A percentile compares a stretch with the other conserved stretches of the same genome.
Evolutionary conservation across 2,329 filamentous ascomycete genomes (phyloP).

Genomic region (Mariannaea elegans): DNA sequence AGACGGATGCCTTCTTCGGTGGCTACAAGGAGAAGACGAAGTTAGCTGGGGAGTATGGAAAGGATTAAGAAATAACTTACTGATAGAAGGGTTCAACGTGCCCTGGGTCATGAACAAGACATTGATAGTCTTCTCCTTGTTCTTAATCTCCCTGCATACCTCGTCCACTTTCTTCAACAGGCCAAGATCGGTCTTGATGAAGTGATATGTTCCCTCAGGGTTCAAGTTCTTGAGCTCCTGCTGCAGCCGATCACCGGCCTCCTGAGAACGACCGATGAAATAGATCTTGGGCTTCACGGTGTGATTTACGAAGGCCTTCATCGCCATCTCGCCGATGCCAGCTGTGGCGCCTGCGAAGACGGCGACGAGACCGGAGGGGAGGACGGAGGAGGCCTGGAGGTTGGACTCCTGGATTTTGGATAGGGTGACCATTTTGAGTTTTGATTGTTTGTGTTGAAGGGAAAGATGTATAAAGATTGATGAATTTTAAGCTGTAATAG

Average conservation of each 20-base stretch:
- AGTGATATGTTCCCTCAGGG: constrained; percentile 53
- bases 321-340: constrained; percentile 61
- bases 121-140: constrained; percentile 55
- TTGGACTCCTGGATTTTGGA: constrained; percentile 27
- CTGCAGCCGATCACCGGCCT: constrained; percentile 48
- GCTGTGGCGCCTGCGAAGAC: constrained; percentile 64
- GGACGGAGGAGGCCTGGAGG: constrained; percentile 7
- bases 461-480: too few relatives aligned
- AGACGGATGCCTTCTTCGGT: constrained; percentile 66
- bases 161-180: constrained; percentile 60
- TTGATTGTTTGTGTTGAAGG: too few relatives aligned
- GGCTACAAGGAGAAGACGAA: constrained; percentile 47
- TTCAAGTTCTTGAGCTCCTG: constrained; percentile 54
- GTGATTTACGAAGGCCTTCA: constrained; percentile 55
- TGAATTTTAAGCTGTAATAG: too few relatives aligned
- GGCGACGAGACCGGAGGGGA: constrained; percentile 46
- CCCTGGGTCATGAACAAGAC: constrained; percentile 57
- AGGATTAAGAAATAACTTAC: constrained; percentile 1
- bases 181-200: constrained; percentile 59
- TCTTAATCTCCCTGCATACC: constrained; percentile 55
- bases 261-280: constrained; percentile 57
- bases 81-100: constrained; percentile 37
- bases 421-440: constrained; percentile 25
- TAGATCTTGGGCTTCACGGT: constrained; percentile 57
- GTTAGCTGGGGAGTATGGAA: neutral